These are phyloP conservation scores for Elymus sibiricus DNA, from an alignment of 176 grass and related monocot species.

Conservation along the genomic window DNA sequence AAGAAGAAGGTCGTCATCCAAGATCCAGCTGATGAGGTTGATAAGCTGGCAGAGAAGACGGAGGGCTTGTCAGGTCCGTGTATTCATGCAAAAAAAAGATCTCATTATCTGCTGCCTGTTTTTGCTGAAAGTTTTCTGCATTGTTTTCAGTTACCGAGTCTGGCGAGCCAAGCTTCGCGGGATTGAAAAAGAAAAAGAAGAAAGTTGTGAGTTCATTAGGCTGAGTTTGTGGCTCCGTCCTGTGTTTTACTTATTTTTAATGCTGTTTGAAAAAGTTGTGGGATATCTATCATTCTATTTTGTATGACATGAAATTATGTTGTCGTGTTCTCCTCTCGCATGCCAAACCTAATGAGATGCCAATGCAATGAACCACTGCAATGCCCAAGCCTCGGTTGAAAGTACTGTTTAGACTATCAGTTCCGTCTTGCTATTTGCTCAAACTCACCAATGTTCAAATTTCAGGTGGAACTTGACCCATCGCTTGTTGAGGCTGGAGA, in stretches of 20 bases:
- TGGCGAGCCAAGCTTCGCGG: constrained; percentile 58
- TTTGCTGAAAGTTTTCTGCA: background rate
- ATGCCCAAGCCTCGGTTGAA: background rate
- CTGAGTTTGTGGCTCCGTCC: background rate
- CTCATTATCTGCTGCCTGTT: background rate
- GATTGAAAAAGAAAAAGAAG: constrained; percentile 99
- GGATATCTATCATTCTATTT: background rate
- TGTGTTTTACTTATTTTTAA: background rate
- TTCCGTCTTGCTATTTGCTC: background rate
- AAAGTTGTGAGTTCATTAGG: constrained; percentile 59
- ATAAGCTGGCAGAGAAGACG: constrained; percentile 70
- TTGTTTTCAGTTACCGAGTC: constrained; percentile 49
- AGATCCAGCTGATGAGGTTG: constrained; percentile 73
- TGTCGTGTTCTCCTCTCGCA: background rate
- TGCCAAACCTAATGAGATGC: background rate
- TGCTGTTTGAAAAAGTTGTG: background rate
- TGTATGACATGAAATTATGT: background rate
- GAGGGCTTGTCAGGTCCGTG: constrained; percentile 50
- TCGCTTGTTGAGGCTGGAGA: constrained; percentile 42
- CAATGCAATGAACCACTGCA: background rate
- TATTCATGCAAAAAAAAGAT: background rate
- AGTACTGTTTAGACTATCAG: constrained; percentile 1
- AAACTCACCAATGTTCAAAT: constrained; percentile 9
- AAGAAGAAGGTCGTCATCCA: constrained; percentile 95
- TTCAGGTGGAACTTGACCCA: constrained; percentile 54